Evolutionary conservation across 345 rosid species (phyloP), one percentile per base, ranked within the genome.

Genomic region (Lepidium africanum): DNA sequence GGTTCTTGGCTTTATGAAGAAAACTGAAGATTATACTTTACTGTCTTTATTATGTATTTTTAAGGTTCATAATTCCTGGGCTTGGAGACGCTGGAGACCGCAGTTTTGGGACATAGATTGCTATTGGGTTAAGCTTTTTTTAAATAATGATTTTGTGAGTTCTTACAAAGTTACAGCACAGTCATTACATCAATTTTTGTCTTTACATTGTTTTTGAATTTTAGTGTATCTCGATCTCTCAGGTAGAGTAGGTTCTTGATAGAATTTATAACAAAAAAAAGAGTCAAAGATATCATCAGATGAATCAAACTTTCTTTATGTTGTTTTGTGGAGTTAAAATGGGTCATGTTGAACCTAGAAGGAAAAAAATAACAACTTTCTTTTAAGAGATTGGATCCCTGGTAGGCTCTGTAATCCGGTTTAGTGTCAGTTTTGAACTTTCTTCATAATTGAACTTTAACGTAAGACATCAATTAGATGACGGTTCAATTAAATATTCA

Each of bases 11-110:
- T 6, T 48, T 41, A 5, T 10, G n/a, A 21, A 54, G 10, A 40
- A 59, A 15, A 32, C 6, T 5, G 3, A 27, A 21, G 16, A 11
- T 63, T 30, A 57, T 5, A 40, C 17, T 59, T 40, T 11, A 15
- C 33, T 25, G 69, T 12, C 8, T 14, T 57, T 27, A 2, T 27
- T 65, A 0, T 59, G 2, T 40, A 30, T 2, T 21, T 42, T 36
- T 25, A 17, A 92, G 96, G 72, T 92, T 81, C 73, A 93, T 93
- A 47, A 67, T 93, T 64, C 98, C 98, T n/a, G 98, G 98, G 40
- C 96, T 93, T 45, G 98, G 98, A 76, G 98, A 93, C 71, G 97
- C 97, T 3, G 98, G 98, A 33, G 96, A 93, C 74, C 93, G 98
- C 17, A 86, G 94, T 84, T 93, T 84, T 2, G 97, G 97, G 48